Evolutionary conservation across 208 protist species (phyloP), one percentile per base, ranked within the genome.

Genomic region (Leishmania amazonensis): DNA sequence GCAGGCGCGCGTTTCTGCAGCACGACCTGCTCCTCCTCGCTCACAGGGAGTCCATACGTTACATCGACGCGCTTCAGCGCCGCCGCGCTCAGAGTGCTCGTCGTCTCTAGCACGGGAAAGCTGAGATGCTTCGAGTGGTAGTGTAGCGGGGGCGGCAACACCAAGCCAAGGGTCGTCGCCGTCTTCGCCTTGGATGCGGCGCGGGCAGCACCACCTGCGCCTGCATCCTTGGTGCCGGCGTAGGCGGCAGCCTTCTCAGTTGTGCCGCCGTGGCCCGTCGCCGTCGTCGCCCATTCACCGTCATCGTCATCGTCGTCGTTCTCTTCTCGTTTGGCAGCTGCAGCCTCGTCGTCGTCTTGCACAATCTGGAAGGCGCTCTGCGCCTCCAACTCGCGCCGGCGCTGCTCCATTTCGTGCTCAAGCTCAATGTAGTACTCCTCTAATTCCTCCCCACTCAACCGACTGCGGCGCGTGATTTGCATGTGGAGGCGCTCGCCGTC

Each of bases 371-470:
- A 91, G 19, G 67, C 80, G 58, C 84, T 88, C 62, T 87, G 86
- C 53, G 86, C 85, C 71, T 88, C 82, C 65, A 92, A 62, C 67
- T 87, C 73, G 13, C 84, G 88, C 35, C 83, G 85, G 62, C 89
- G 77, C 72, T 87, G 87, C 81, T 96, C 91, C 54, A 89, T 45
- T 38, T 92, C 90, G 65, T 81, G 82, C 78, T 97, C 94, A 24
- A 91, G 76, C 75, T 90, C 81, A 35, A 97, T 71, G 85, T 97
- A 98, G 84, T 96, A 98, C 84, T 94, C 89, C 81, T 96, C 93
- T 60, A 98, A 79, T 79, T 98, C 93, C 79, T 96, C 95, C 35
- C 89, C 92, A 65, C 86, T 92, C 8, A 98, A 85, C 5, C 86
- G 87, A 17, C 81, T 88, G 42, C 95, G 90, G 21, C 85, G 86